Conservation (phyloP, 1,284 basidiomycete genomes). For the Ganoderma resinaceum region DNA sequence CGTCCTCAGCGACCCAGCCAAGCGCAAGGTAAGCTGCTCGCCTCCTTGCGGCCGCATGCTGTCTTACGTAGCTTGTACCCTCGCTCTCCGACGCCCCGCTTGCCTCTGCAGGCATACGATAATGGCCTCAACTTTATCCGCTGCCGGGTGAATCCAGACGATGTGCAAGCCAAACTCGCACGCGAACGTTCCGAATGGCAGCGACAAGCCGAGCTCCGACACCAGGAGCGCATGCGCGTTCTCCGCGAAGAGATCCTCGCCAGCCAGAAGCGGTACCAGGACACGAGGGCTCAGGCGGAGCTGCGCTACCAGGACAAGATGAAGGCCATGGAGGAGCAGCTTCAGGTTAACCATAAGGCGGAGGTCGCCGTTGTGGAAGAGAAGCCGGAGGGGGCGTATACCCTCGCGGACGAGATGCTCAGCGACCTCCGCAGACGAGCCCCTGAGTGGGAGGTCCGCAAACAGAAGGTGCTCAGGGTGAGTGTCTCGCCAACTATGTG, state of each 20-base stretch:
- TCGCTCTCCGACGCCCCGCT: constrained; percentile 5
- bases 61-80: neutral
- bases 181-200: constrained; percentile 70
- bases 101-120: constrained; percentile 55
- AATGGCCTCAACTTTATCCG: constrained; percentile 39
- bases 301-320: constrained; percentile 37
- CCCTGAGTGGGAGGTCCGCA: constrained; percentile 70
- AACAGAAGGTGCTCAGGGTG: constrained; percentile 50
- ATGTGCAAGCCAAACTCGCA: constrained; percentile 53
- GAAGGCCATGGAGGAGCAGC: constrained; percentile 35
- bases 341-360: constrained; percentile 30
- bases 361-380: constrained; percentile 30
- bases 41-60: neutral
- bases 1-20: constrained; percentile 58
- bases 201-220: constrained; percentile 53
- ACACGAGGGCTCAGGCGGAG: constrained; percentile 34
- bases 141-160: constrained; percentile 30
- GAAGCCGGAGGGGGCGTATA: constrained; percentile 30
- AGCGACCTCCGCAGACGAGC: constrained; percentile 56
- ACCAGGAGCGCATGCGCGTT: constrained; percentile 51
- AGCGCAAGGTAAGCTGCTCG: constrained; percentile 59
- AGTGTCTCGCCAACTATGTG: constrained; percentile 13
- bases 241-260: constrained; percentile 43
- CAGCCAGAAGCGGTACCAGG: constrained; percentile 36
- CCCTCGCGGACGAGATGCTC: constrained; percentile 40